Evolutionary conservation across 148 eudicot species (phyloP), one percentile per base, ranked within the genome.

Genomic region (Chenopodium suecicum): DNA sequence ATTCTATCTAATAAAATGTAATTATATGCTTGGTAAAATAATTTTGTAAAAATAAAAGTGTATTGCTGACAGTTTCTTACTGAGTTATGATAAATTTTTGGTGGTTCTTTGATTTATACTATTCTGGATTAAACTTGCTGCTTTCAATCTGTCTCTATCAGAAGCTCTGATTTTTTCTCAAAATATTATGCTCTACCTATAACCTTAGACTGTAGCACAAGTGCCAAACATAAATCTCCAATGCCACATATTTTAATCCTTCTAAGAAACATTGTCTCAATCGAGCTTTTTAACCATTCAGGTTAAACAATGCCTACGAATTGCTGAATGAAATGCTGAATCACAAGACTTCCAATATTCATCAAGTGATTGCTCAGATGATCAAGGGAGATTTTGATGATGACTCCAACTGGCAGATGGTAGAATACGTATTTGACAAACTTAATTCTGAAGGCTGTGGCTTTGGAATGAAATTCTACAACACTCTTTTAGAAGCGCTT

Each of bases 341-440:
- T 70, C 88, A 86, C 76, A 92, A 87, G 88, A 85, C 87, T 81
- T 93, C 99, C 3, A 92, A 89, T 89, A 88, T 92, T 87, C 98
- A 93, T 86, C 98, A 92, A 86, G 92, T 94, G 76, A 91, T 95
- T 68, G 98, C 98, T 67, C 92, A 88, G 86, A 91, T 91, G 99
- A 95, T 95, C 80, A 91, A 85, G 79, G 99, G 99, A 84, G 97
- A 94, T 79, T 91, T 85, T 79, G 99, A 95, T 82, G 94, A 92
- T 86, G 89, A 82, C 31, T 89, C 91, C 71, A 95, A 95, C 74
- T 95, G 99, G 99, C 99, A 93, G 84, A 94, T 94, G 92, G 98
- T 91, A 54, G 97, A 95, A 80, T 95, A 92, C 84, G 94, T 93
- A 25, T 93, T 95, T 77, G 98, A 95, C 90, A 92, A 95, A 87